Conservation (phyloP, 768 basidiomycete species). For the Lenzites betulinus region DNA sequence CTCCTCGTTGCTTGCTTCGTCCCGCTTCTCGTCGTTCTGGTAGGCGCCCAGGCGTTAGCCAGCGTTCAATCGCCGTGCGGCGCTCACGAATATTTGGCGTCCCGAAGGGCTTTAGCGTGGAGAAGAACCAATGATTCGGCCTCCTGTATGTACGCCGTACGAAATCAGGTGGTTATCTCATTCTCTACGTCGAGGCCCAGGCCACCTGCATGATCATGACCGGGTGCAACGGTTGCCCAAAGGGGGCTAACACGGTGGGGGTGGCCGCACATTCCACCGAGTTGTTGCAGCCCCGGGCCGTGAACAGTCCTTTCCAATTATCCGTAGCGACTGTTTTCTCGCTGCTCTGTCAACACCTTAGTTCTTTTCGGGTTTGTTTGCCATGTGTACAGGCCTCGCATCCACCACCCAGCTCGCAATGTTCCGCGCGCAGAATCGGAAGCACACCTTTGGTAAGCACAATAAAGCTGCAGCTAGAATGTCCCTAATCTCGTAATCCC, state of each 20-base stretch:
- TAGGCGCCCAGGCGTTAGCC: conserved; percentile 66
- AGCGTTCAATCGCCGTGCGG: conserved; percentile 81
- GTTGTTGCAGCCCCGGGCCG: too few relatives aligned
- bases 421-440: background rate
- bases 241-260: background rate
- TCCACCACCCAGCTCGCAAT: background rate
- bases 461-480: too few relatives aligned
- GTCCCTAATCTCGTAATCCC: too few relatives aligned
- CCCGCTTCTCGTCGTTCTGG: conserved; percentile 62
- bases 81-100: conserved; percentile 57
- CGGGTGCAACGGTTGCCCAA: background rate
- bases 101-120: conserved; percentile 66
- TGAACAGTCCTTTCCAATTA: too few relatives aligned
- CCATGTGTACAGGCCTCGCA: background rate
- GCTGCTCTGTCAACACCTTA: background rate
- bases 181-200: background rate
- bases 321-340: background rate
- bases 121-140: conserved; percentile 65
- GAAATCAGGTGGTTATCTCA: conserved; percentile 6
- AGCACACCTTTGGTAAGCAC: too few relatives aligned
- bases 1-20: conserved; percentile 69
- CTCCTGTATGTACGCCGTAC: conserved; percentile 1
- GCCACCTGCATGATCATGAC: background rate
- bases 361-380: background rate
- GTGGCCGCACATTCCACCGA: too few relatives aligned